Evolutionary conservation across 148 eudicot genomes (phyloP).

Genomic region (Camellia lanceoleosa): DNA sequence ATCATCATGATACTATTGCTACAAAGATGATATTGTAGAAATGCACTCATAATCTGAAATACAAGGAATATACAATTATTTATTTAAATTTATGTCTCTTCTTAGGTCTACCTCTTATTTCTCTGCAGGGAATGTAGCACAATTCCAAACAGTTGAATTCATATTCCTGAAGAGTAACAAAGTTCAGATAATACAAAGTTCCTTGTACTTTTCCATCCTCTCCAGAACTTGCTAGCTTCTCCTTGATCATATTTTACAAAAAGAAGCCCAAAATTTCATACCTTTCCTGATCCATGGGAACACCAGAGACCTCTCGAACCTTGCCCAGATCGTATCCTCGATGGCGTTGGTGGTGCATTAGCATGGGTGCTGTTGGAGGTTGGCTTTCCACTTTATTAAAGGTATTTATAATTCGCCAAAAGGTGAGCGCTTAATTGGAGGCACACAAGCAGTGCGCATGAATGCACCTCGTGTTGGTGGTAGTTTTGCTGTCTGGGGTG

Average conservation of each 20-base stretch:
- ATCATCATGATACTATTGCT: neutral
- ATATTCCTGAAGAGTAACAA: neutral
- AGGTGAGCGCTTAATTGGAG: conserved; percentile 55
- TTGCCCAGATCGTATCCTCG: conserved; percentile 60
- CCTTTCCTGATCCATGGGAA: conserved; percentile 39
- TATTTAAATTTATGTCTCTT: neutral
- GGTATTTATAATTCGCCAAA: conserved; percentile 53
- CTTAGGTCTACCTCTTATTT: neutral
- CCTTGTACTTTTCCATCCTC: neutral
- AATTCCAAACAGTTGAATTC: neutral
- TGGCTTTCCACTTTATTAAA: conserved; percentile 56
- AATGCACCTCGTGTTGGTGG: conserved; percentile 64
- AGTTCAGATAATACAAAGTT: neutral
- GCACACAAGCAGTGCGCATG: conserved; percentile 55
- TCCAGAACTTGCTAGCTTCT: neutral
- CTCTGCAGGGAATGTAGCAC: conserved; percentile 4
- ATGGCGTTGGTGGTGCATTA: conserved; percentile 59
- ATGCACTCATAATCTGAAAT: neutral
- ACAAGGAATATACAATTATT: neutral
- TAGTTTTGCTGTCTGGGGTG: conserved; percentile 69
- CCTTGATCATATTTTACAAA: neutral
- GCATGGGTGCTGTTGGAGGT: conserved; percentile 72
- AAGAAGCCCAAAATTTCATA: too few relatives aligned
- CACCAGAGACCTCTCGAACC: conserved; percentile 64
- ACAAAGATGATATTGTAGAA: neutral